Base-by-base conservation (phyloP, 2,329 filamentous ascomycete genomes). In the Alternaria hordeiaustralica region DNA sequence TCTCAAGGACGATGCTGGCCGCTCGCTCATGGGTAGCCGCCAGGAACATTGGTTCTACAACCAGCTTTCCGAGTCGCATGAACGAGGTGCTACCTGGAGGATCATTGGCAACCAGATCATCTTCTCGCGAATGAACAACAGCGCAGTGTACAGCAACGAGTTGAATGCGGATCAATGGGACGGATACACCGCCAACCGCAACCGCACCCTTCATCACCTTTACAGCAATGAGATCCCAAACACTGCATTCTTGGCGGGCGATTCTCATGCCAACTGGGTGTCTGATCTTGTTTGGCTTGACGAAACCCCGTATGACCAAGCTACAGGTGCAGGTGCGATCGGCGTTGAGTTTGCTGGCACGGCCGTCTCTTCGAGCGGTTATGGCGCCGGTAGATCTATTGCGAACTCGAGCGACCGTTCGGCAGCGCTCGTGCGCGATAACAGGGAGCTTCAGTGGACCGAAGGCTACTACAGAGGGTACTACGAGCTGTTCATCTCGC, bases 391-490 rank as follows among this genome's bases (percentile, higher is more conserved):
- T 4, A 50, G 54, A 18, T 63, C 45, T n/a, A 68, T 69, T 36
- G 67, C 65, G 3, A 70, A 62, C 81, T 85, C 63, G 85, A 86
- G 72, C 85, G 87, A 61, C 84, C 83, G 12, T 81, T 88, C 57
- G 20, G 64, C 64, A 18, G 65, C 68, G 3, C 54, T 74, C 3
- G 68, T 78, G 3, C 73, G 74, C 49, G 79, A 84, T 36, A 92
- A 91, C 73, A 79, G 81, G 2, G 88, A 90, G 75, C 80, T 93
- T 58, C 88, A 91, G 71, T 93, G 90, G 90, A 86, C 88, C 65
- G 90, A 92, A 65, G 80, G 88, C 1, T 92, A 90, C 76, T 93
- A 92, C 77, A 83, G 90, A 18, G 91, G 90, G 1, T 93, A 93
- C 78, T 92, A 88, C 65, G 85, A 90, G 72, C 80, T 92, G 53